Conservation (phyloP, 306 rosid genomes). For the Psophocarpus tetragonolobus region DNA sequence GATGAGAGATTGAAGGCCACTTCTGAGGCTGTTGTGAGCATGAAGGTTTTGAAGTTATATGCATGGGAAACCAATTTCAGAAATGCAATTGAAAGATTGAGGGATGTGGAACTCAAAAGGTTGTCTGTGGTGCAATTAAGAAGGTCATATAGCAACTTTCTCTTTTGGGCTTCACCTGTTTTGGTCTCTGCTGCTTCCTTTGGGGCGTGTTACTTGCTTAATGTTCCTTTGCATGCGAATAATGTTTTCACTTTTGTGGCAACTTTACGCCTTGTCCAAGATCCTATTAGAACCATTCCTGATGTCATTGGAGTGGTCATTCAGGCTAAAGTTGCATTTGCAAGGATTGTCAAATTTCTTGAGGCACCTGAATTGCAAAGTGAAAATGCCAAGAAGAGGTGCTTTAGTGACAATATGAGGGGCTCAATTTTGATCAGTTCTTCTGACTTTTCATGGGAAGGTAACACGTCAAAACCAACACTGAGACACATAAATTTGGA, state of each 20-base stretch:
- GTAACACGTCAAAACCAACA: not conserved
- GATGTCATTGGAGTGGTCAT: not conserved
- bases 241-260: not conserved
- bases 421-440: not conserved
- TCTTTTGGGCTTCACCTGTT: not conserved
- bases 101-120: not conserved
- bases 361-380: not conserved
- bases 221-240: not conserved
- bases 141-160: not conserved
- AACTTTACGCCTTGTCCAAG: not conserved
- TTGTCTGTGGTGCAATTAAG: not conserved
- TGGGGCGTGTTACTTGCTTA: not conserved
- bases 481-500: not conserved
- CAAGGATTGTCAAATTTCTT: not conserved
- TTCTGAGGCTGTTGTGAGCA: not conserved
- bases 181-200: slow-evolving; percentile 2
- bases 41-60: not conserved
- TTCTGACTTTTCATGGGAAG: not conserved
- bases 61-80: not conserved
- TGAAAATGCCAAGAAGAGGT: not conserved
- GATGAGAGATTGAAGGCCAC: not conserved
- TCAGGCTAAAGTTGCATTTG: not conserved
- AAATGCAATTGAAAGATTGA: not conserved
- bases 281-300: not conserved
- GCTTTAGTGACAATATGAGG: not conserved